Base-by-base conservation (phyloP, 768 basidiomycete species). In the Rhodotorula babjevae region DNA sequence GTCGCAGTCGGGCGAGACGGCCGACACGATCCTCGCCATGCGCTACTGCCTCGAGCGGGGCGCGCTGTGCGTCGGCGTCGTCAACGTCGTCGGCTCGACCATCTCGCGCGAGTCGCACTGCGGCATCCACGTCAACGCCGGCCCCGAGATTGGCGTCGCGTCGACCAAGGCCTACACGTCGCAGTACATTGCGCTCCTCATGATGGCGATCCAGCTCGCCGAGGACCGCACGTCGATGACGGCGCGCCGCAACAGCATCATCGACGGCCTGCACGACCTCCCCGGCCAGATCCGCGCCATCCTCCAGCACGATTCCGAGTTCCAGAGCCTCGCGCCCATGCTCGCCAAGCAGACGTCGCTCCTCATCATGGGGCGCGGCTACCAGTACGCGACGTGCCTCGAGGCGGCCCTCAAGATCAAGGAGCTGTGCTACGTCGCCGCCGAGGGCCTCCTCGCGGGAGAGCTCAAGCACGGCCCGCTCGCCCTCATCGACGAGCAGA, bases 391-490 rank as follows among this genome's bases (percentile, higher is more conserved):
- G 14, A 99, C 96, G 14, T 98, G 95, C 82, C 85, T 99, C 60
- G 96, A 99, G 82, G 96, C 94, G 68, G 96, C 96, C 14, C 84
- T 99, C 78, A 99, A 99, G 85, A 98, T 99, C 84, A 99, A 99
- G 84, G 96, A 98, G 85, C 50, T 52, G 21, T 56, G 63, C 46
- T 65, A 29, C 21, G 7, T 59, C 14, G 46, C 88, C 81, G 87
- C 87, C 3, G 88, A 89, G 85, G 90, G 90, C 80, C 97, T 98
- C 81, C 88, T 99, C 68, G 96, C 96, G 33, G 96, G 96, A 77
- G 96, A 99, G 84, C 85, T 99, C 76, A 99, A 99, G 85, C 96
- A 99, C 80, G 96, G 96, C 58, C 96, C 96, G 67, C 88, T 99
- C 67, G 96, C 96, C 65, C 84, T 99, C 77, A 90, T 99, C 78